Evolutionary conservation across 108 stramenopile genomes (phyloP), one percentile per base, ranked within the genome.

Genomic region (Cyclotella sp.): DNA sequence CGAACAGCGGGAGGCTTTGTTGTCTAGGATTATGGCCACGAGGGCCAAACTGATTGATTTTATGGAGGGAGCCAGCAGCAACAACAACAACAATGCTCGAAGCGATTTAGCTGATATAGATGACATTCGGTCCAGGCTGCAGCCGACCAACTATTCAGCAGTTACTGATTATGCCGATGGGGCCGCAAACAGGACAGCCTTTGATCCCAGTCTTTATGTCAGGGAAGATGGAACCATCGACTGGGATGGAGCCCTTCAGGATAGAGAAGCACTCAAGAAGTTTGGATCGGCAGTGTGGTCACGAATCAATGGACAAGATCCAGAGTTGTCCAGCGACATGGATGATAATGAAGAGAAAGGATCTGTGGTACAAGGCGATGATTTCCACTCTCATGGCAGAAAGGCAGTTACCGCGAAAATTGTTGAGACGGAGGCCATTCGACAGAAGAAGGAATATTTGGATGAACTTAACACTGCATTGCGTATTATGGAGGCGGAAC

Each of bases 201-300:
- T 65, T 21, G 91, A 90, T 40, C 93, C 95, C 1, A 90, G 91
- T 54, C 75, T 96, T 27, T 97, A 97, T 77, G 95, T 98, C 15
- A 86, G 98, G 16, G 97, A 98, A 11, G 98, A 98, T 79, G 98
- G 98, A 3, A 97, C 97, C 1, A 94, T 98, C 34, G 97, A 98
- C 73, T 98, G 98, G 98, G 97, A 98, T 73, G 97, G 98, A 14
- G 97, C 98, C 0, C 74, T 98, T 39, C 96, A 97, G 70, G 97
- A 97, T 63, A 81, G 91, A 22, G 96, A 93, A 55, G 96, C 97
- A 1, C 87, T 96, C 62, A 82, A 84, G 62, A 93, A 93, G 63
- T 97, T 97, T 80, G 90, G 95, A 28, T 83, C 76, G 39, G 92
- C 95, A 24, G 93, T 98, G 19, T 98, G 96, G 96, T 91, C 93